Conservation (phyloP, 2,329 filamentous ascomycete genomes). For the Shiraia bambusicola region DNA sequence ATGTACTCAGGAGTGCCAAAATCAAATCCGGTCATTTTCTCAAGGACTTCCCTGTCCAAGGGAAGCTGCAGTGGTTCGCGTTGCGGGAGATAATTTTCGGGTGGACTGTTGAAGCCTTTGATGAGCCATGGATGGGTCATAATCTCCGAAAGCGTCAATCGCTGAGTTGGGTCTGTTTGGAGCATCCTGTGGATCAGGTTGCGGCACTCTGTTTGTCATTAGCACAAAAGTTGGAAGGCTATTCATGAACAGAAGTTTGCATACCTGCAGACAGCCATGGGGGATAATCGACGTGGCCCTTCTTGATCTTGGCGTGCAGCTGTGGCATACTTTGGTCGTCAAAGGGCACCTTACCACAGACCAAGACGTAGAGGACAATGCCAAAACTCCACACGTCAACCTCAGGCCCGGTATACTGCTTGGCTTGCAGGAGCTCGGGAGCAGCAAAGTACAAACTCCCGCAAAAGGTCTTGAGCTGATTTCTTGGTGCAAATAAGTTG, state of each 20-base stretch:
- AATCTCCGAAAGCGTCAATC: conserved; percentile 86
- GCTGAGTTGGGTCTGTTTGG: conserved; percentile 85
- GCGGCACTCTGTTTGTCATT: conserved; percentile 71
- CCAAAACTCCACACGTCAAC: conserved; percentile 99
- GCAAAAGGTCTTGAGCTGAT: conserved; percentile 92
- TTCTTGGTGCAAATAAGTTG: conserved; percentile 86
- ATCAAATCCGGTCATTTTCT: conserved; percentile 97
- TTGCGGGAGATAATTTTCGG: conserved; percentile 82
- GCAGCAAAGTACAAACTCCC: conserved; percentile 97
- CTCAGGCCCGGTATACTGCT: conserved; percentile 92
- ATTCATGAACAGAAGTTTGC: conserved; percentile 32
- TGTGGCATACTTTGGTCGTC: conserved; percentile 99
- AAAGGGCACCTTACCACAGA: conserved; percentile 97
- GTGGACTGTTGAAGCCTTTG: conserved; percentile 82
- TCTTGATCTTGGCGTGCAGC: conserved; percentile 97
- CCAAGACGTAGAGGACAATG: conserved; percentile 93
- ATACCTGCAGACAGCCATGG: conserved; percentile 86
- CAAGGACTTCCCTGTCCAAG: conserved; percentile 77
- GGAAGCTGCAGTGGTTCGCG: conserved; percentile 85
- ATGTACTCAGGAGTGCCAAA: conserved; percentile 88
- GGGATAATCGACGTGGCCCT: conserved; percentile 92
- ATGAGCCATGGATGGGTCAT: conserved; percentile 95
- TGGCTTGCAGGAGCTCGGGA: conserved; percentile 88
- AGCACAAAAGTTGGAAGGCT: conserved; percentile 1
- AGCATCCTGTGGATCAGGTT: conserved; percentile 93